Base-by-base conservation (phyloP, 192 early-diverging fungal species). In the Coemansia sp. region DNA sequence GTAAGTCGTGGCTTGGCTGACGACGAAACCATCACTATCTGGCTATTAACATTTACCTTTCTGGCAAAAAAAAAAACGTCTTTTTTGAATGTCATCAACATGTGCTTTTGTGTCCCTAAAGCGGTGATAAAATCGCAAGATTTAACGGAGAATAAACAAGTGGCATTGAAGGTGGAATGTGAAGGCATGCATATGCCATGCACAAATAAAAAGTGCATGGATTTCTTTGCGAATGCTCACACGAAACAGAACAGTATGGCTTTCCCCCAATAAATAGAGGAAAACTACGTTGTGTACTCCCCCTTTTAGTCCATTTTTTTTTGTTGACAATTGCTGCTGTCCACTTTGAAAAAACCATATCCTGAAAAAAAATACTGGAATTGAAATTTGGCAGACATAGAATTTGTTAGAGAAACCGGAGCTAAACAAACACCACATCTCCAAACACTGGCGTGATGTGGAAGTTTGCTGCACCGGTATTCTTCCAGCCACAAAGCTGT, bases 401-500 rank as follows among this genome's bases (percentile, higher is more conserved):
- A 67, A 30, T 30, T 3, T 30, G 30, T 30, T 30, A 30, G 30
- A 30, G 30, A 30, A 30, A 3, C 30, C 14, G 20, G 14, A 23
- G 14, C 35, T 64, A 77, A 4, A 72, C 51, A 65, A 82, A 76
- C 5, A 38, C 11, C 4, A 83, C 48, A 12, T 30, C 68, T 5
- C 76, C 81, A 72, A 83, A 83, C 35, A 69, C 72, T 0, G 52
- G 49, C 7, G 81, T 78, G n/a, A 83, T 75, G 68, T 83, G 81
- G 72, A 83, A 83, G 69, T 66, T 83, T 15, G 76, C 72, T 9
- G 52, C 39, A 10, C 67, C 67, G 0, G 81, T 71, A 46, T 77
- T 78, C 67, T 69, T 75, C 81, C 81, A 83, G 6, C 75, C 81
- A 12, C 81, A 77, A 16, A 83, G 81, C 69, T 75, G 62, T 72